phyloP scores from a whole-genome alignment of 441 rosid genomes.

The Raphanus hybrid region DNA sequence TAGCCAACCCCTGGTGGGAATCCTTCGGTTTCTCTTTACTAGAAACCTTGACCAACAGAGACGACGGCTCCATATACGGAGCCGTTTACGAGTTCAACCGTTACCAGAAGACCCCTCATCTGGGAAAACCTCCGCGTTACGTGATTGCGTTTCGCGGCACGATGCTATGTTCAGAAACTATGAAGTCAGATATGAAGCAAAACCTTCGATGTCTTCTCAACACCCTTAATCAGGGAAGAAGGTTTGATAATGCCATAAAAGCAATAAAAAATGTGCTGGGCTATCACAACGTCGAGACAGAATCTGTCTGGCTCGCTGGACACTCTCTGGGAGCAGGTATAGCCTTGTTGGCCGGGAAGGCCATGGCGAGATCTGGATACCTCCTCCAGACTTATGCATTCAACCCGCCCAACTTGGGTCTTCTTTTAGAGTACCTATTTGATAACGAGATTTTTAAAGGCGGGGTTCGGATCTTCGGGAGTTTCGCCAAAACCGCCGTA shows the following conservation, averaged over 20 bases:
- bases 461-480: conserved; percentile 19
- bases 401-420: conserved; percentile 49
- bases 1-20: conserved; percentile 52
- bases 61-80: conserved; percentile 48
- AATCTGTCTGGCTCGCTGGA: conserved; percentile 50
- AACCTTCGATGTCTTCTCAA: conserved; percentile 17
- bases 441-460: conserved; percentile 20
- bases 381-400: conserved; percentile 45
- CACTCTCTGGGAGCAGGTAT: conserved; percentile 57
- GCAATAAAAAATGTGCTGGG: conserved; percentile 22
- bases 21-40: conserved; percentile 42
- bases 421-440: conserved; percentile 36
- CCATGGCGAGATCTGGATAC: conserved; percentile 26
- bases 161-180: not conserved
- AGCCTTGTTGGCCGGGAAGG: conserved; percentile 49
- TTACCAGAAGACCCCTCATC: conserved; percentile 1
- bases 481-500: conserved; percentile 23
- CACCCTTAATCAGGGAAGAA: conserved; percentile 33
- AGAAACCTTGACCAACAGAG: conserved; percentile 15
- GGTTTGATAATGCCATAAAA: conserved; percentile 37
- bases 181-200: conserved; percentile 27
- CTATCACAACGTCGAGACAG: not conserved
- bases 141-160: conserved; percentile 58
- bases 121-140: conserved; percentile 28
- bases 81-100: conserved; percentile 39